Percentiles rank a stretch among this genome's conserved stretches.
Conservation (phyloP, 208 protist genomes). For the Herpetomonas samuelpessoai region DNA sequence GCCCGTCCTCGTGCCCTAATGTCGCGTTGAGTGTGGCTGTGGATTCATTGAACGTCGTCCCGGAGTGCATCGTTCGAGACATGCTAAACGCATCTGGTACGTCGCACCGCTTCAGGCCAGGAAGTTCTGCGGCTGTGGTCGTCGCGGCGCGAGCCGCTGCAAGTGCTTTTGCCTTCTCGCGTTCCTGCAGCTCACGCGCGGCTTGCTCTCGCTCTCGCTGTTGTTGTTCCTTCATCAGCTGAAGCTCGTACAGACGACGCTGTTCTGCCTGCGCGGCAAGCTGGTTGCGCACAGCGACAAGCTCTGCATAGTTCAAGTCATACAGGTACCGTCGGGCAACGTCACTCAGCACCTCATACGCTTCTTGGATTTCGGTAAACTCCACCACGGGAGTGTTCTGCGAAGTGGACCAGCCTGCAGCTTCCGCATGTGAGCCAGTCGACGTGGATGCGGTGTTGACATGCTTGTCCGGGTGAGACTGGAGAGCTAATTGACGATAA, state of each 20-base stretch:
- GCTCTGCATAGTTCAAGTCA: constrained; percentile 70
- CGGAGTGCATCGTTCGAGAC: not conserved
- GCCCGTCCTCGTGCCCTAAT: too few relatives aligned
- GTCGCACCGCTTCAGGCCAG: too few relatives aligned
- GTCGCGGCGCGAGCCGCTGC: not conserved
- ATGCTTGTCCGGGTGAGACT: constrained; percentile 65
- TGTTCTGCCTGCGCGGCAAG: constrained; percentile 12
- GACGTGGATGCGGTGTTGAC: not conserved
- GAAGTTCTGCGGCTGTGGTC: too few relatives aligned
- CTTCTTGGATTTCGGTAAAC: constrained; percentile 79
- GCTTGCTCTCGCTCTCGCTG: constrained; percentile 14
- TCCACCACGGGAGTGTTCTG: constrained; percentile 4
- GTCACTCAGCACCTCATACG: constrained; percentile 87
- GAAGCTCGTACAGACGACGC: constrained; percentile 15
- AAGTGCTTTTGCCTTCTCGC: not conserved
- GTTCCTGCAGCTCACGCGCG: constrained; percentile 10
- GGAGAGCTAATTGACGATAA: constrained; percentile 65
- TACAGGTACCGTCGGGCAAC: constrained; percentile 86
- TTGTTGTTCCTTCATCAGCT: constrained; percentile 17
- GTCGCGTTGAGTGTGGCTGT: too few relatives aligned
- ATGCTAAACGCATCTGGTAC: not conserved
- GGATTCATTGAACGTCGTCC: too few relatives aligned
- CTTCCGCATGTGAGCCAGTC: not conserved
- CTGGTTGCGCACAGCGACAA: constrained; percentile 17
- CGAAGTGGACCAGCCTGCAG: not conserved